Base-by-base conservation (phyloP, 2,329 filamentous ascomycete species). In the Cylindrodendrum hubeiense region DNA sequence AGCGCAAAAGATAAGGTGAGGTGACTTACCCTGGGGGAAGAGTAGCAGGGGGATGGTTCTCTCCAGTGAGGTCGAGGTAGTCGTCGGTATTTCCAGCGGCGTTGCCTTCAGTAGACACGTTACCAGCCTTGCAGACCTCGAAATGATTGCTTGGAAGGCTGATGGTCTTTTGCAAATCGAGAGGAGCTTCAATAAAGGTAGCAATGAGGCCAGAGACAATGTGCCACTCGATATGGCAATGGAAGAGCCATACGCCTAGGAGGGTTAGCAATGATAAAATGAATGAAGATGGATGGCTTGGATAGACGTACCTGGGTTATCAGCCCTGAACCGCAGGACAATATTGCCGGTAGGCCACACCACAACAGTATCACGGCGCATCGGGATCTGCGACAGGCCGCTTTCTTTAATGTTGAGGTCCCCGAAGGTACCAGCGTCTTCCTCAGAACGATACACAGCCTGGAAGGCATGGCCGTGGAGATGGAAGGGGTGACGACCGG, bases 141-240 rank as follows among this genome's bases (percentile, higher is more conserved):
- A 84, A 77, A 66, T 90, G 88, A 66, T 87, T 79, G 13, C 84
- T 74, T 0, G 93, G 92, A 33, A 97, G 87, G 2, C 79, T 82
- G 49, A 91, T 74, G 0, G 78, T 81, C 67, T 87, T 78, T 74
- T 94, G 92, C 0, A 96, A 76, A 15, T 88, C 84, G 5, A 85
- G 76, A 0, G 90, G 90, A 0, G 88, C 87, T 78, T 91, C 90
- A 66, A 92, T 78, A 68, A 93, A 86, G 2, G 88, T 89, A 33
- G 89, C 86, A 5, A 88, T 82, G 4, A 93, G 84, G 24, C 91
- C 91, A 3, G 88, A 89, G 7, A 85, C 80, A 61, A 93, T 83
- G 76, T 94, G 91, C 91, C 91, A 95, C 75, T 93, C 91, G 58
- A 95, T 91, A 76, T 95, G 93, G 78, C 92, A 95, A 78, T 94